A percentile compares a stretch with the other conserved stretches of the same genome.
phyloP scores from a whole-genome alignment of 495 filamentous ascomycete genomes.

The Platismatia glauca region DNA sequence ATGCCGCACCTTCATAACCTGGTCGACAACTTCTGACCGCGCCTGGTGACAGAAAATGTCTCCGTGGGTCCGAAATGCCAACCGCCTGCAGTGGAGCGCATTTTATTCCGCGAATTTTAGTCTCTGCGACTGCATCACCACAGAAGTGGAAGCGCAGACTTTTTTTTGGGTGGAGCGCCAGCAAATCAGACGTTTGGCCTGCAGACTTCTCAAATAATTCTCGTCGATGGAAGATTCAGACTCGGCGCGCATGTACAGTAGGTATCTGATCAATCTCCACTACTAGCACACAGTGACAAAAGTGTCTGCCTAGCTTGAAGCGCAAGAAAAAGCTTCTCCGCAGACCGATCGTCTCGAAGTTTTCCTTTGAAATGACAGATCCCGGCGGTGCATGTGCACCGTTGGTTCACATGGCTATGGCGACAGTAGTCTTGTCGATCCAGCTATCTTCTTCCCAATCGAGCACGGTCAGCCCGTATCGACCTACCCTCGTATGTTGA shows the following conservation, averaged over 20 bases:
- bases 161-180: background rate
- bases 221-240: background rate
- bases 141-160: conserved; percentile 1
- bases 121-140: background rate
- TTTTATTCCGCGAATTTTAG: background rate
- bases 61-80: background rate
- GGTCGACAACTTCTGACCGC: background rate
- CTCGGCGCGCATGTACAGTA: background rate
- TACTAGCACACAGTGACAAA: no score
- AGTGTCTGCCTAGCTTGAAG: background rate
- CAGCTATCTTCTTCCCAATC: background rate
- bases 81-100: background rate
- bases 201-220: background rate
- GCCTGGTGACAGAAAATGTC: background rate
- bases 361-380: background rate
- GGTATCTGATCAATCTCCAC: no score
- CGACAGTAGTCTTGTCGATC: conserved; percentile 1
- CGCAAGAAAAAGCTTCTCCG: background rate
- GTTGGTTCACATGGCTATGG: background rate
- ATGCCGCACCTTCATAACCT: background rate
- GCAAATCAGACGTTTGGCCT: background rate
- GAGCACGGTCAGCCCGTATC: background rate
- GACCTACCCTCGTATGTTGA: background rate
- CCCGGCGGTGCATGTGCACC: background rate
- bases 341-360: background rate